A percentile compares a stretch with the other conserved stretches of the same genome.
These are phyloP conservation scores for Esteya vermicola DNA, from an alignment of 2,329 filamentous ascomycete genomes.

Conservation along the genomic window DNA sequence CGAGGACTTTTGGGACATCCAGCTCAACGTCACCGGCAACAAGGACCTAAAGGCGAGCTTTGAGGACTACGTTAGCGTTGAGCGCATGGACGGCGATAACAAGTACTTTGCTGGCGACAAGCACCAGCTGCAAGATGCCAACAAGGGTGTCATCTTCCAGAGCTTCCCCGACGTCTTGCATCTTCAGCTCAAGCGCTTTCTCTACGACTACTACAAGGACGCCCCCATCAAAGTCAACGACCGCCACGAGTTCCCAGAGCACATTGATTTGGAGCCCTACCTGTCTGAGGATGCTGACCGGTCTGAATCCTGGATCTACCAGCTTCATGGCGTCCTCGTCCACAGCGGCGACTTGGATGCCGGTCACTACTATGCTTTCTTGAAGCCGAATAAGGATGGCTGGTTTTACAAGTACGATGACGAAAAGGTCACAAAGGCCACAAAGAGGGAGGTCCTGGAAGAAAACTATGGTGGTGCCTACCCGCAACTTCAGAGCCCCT, in stretches of 20 bases:
- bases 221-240: conserved; percentile 99
- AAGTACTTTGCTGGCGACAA: conserved; percentile 90
- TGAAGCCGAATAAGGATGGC: conserved; percentile 86
- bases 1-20: conserved; percentile 98
- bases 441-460: conserved; percentile 78
- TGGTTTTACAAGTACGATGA: conserved; percentile 97
- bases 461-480: conserved; percentile 96
- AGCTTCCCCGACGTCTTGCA: conserved; percentile 90
- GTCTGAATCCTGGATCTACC: conserved; percentile 82
- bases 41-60: conserved; percentile 89
- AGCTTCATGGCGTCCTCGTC: conserved; percentile 87
- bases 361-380: conserved; percentile 94
- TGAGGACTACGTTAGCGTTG: conserved; percentile 88
- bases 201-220: conserved; percentile 91
- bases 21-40: conserved; percentile 91
- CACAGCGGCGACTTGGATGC: conserved; percentile 95
- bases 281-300: conserved; percentile 74
- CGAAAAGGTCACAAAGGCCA: conserved; percentile 90
- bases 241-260: conserved; percentile 76
- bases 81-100: conserved; percentile 95
- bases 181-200: conserved; percentile 90
- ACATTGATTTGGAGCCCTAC: conserved; percentile 74
- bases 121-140: conserved; percentile 85
- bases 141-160: conserved; percentile 95
- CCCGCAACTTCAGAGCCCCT: conserved; percentile 26